Conservation (phyloP, 768 basidiomycete genomes). For the Coprinopsis cinerea region DNA sequence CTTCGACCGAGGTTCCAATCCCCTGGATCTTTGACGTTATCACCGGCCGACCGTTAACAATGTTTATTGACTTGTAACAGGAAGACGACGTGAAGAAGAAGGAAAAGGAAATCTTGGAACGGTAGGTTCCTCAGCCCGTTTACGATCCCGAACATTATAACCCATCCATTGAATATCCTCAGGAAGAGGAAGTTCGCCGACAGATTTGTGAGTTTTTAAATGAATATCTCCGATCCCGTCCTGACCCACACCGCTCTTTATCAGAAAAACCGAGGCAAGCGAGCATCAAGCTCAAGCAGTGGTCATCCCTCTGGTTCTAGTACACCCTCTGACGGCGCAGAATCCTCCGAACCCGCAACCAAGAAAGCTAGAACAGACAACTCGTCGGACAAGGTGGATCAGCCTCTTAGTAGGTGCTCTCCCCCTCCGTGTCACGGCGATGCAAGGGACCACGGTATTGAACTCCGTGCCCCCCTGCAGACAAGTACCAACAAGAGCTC, state of each 20-base stretch:
- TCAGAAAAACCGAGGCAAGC: slow-evolving; percentile 58
- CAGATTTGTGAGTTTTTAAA: slow-evolving; percentile 47
- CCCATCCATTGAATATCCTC: slow-evolving; percentile 9
- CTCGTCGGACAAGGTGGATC: not conserved
- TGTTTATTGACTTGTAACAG: too few relatives aligned
- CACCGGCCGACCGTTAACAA: too few relatives aligned
- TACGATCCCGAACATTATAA: not conserved
- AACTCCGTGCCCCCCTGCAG: slow-evolving; percentile 11
- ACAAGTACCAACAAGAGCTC: slow-evolving; percentile 21
- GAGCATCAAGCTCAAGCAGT: slow-evolving; percentile 27
- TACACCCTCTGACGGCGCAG: slow-evolving; percentile 6
- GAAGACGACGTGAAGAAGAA: slow-evolving; percentile 57
- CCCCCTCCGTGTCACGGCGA: not conserved
- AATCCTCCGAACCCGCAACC: not conserved
- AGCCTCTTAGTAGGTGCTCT: slow-evolving; percentile 5
- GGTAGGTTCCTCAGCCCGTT: slow-evolving; percentile 27
- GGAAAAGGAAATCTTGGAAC: slow-evolving; percentile 43
- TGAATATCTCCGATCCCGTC: not conserved
- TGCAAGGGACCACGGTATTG: not conserved
- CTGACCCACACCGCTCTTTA: not conserved
- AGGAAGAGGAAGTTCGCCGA: slow-evolving; percentile 59
- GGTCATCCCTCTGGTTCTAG: slow-evolving; percentile 10
- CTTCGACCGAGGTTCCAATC: not conserved
- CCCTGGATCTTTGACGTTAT: not conserved
- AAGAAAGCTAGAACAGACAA: slow-evolving; percentile 1